Evolutionary conservation across 495 filamentous ascomycete species (phyloP).

Genomic region (Filosporella fistucella): DNA sequence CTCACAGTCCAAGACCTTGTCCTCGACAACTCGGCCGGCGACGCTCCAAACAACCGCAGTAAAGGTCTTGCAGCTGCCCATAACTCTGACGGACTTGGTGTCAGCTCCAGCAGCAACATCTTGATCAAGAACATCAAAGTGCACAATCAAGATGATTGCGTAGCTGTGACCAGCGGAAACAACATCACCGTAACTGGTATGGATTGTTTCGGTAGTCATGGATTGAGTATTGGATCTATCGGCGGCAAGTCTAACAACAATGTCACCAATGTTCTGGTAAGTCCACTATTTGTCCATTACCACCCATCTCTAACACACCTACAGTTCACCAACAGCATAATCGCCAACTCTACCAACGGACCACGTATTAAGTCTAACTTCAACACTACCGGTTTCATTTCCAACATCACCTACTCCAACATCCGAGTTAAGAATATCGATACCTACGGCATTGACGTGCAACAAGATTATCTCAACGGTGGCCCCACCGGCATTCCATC

Average conservation of each 20-base stretch:
- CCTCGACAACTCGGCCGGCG: conserved; percentile 39
- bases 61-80: conserved; percentile 33
- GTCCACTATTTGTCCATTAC: background rate
- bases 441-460: conserved; percentile 42
- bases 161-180: conserved; percentile 35
- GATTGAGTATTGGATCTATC: conserved; percentile 42
- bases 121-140: conserved; percentile 28
- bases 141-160: conserved; percentile 43
- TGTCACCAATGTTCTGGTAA: conserved; percentile 33
- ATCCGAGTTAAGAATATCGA: conserved; percentile 36
- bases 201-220: conserved; percentile 42
- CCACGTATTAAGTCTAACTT: conserved; percentile 43
- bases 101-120: conserved; percentile 29
- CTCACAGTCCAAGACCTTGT: conserved; percentile 29
- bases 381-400: conserved; percentile 35
- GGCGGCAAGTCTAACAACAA: conserved; percentile 45
- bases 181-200: conserved; percentile 30
- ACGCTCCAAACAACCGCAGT: conserved; percentile 33
- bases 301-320: background rate
- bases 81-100: conserved; percentile 40
- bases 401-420: conserved; percentile 39
- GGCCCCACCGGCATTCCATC: conserved; percentile 39
- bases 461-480: conserved; percentile 47
- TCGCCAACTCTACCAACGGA: conserved; percentile 33
- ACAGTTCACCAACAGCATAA: conserved; percentile 27